Evolutionary conservation across 495 filamentous ascomycete genomes (phyloP), one percentile per base, ranked within the genome.

Genomic region (Penicillium paxilli): DNA sequence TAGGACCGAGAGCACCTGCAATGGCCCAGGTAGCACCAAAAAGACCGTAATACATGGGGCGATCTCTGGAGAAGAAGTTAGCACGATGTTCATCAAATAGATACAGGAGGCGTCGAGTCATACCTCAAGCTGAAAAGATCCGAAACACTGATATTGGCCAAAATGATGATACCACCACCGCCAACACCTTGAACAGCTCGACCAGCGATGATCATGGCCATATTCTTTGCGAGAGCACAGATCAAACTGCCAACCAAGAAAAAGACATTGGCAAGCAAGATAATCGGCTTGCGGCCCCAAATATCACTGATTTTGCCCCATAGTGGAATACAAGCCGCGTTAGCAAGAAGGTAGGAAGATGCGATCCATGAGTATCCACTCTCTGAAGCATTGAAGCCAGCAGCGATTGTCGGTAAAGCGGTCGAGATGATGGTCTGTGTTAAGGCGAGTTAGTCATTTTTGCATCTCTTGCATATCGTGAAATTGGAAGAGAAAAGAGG

Each of bases 221-320:
- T 84, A 44, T 77, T 86, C 26, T 74, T 75, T 16, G 86, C 80
- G 26, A 91, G 60, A 1, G 82, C 91, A 49, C 86, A 84, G 35
- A 95, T 76, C 53, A 96, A 70, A 54, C 84, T 88, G 4, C 87
- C 90, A 9, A 91, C 66, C 58, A 93, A 83, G 74, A 96, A 96
- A 21, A 90, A 66, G 20, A 76, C 70, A 35, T 87, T 89, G 30
- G 90, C 88, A 1, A 86, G 48, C 9, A 96, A 72, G 42, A 96
- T 74, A 46, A 94, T 86, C 2, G 81, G 83, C 63, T 95, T 96
- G 21, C 91, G 82, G 1, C 91, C 91, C 79, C 85, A 95, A 51
- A 96, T 93, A 62, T 96, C 91, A 58, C 82, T 86, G 32, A 92
- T 69, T 64, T 91, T 91, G n/a, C 88, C 90, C 89, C 90, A 92